Evolutionary conservation across 805 yeast genomes (phyloP), one percentile per base, ranked within the genome.

Genomic region (Cyberlindnera nakhonratchasimensis): DNA sequence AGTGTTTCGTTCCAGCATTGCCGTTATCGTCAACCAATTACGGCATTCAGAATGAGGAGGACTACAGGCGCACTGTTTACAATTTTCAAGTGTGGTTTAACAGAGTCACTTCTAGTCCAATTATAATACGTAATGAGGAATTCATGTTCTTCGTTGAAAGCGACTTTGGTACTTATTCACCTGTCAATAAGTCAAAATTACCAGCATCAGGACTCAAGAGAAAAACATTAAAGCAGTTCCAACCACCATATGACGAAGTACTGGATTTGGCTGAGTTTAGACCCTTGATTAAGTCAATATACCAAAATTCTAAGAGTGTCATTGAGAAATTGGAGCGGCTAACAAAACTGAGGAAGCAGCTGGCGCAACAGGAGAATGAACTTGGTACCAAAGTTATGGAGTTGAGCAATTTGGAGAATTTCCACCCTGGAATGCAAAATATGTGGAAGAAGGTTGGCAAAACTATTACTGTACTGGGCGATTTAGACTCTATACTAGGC

Each of bases 1-100:
- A 93, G 61, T 90, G 93, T 42, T 89, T 91, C 64, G 89, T 93
- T 4, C 97, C 98, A 0, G 80, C 95, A 6, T 69, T 93, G 31
- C 97, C 98, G 0, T 67, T 71, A 17, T 70, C 93, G 1, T 73
- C 70, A 6, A 84, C 96, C 1, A 74, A 89, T 16, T 90, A 80
- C 57, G 95, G 96, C 20, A 69, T 79, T n/a, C 86, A 86, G 40
- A 86, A 90, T 34, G 84, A 84, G 22, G 97, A 91, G 48, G 95
- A 87, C 55, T 72, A 71, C 37, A 67, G 69, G 40, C 77, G 78
- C 42, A 69, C 87, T 30, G 65, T 72, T 36, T 52, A 53, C 13
- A 74, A 75, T 36, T 73, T 90, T 65, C 98, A 91, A 62, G 76
- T 71, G 48, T 93, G 99, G 99, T 82, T 93, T 51, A 77, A 82